phyloP scores from a whole-genome alignment of 495 filamentous ascomycete species.

The Darksidea phi region DNA sequence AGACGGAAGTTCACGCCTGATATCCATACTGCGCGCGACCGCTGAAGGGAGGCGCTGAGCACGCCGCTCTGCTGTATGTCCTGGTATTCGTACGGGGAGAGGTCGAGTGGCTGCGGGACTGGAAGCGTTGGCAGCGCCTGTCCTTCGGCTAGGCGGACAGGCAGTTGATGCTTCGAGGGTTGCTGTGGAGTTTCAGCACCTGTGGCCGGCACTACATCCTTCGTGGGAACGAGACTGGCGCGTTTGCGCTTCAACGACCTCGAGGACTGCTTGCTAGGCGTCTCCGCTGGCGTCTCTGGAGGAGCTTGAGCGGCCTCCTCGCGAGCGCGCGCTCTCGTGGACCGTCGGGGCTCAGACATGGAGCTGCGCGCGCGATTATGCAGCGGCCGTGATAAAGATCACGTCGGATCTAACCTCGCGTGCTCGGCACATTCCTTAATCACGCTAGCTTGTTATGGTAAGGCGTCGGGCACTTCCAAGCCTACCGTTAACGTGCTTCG shows the following conservation, averaged over 20 bases:
- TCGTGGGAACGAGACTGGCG: background rate
- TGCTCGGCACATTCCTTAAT: background rate
- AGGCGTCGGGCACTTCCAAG: background rate
- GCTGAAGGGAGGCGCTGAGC: conserved; percentile 73
- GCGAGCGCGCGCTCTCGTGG: conserved; percentile 23
- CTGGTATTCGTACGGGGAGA: conserved; percentile 72
- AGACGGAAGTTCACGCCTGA: conserved; percentile 82
- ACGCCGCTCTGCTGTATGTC: conserved; percentile 84
- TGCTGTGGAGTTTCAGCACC: conserved; percentile 19
- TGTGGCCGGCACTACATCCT: conserved; percentile 16
- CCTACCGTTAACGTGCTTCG: background rate
- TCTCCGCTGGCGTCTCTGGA: conserved; percentile 20
- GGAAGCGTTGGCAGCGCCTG: conserved; percentile 73
- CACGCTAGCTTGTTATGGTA: background rate
- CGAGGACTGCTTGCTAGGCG: conserved; percentile 3
- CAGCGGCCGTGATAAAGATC: no score
- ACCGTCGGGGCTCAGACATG: conserved; percentile 31
- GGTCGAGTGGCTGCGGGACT: conserved; percentile 61
- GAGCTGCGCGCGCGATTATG: no score
- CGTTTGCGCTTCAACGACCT: conserved; percentile 27
- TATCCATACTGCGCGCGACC: conserved; percentile 86
- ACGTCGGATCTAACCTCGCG: background rate
- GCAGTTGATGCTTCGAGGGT: conserved; percentile 52
- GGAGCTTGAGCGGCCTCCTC: conserved; percentile 14
- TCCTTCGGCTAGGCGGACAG: conserved; percentile 63